A percentile compares a stretch with the other conserved stretches of the same genome.
Evolutionary conservation across 2,329 filamentous ascomycete genomes (phyloP).

Genomic region (Alternaria metachromatica): DNA sequence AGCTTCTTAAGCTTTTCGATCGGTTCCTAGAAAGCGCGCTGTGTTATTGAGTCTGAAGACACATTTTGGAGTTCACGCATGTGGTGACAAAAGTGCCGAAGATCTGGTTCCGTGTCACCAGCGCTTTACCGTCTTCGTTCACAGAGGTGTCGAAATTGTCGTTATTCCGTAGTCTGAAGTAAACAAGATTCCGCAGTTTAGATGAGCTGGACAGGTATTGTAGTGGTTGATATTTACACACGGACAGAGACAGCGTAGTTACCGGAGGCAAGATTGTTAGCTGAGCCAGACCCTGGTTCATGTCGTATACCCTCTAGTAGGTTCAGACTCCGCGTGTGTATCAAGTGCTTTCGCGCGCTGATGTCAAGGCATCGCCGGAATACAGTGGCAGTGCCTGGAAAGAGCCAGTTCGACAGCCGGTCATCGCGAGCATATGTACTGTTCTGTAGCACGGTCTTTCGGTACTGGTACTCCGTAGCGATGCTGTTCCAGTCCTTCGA

Average conservation of each 20-base stretch:
- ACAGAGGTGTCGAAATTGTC: not conserved
- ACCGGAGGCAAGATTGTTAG: not conserved
- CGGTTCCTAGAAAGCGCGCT: not conserved
- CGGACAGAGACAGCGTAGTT: conserved; percentile 1
- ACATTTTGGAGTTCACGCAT: not conserved
- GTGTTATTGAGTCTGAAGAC: not conserved
- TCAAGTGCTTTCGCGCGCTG: conserved; percentile 4
- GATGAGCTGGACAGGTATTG: not conserved
- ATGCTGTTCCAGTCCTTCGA: conserved; percentile 6
- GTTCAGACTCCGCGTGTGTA: conserved; percentile 4
- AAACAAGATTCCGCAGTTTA: not conserved
- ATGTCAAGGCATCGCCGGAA: conserved; percentile 8
- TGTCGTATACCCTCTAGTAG: not conserved
- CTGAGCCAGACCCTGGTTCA: not conserved
- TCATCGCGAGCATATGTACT: not conserved
- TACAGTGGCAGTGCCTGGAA: not conserved
- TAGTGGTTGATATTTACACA: not conserved
- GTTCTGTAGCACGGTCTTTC: conserved; percentile 8
- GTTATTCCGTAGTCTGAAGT: not conserved
- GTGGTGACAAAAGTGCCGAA: not conserved
- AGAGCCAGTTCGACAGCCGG: not conserved
- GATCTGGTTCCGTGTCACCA: not conserved
- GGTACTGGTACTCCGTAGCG: conserved; percentile 8
- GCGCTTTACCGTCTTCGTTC: not conserved
- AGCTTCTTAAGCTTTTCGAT: conserved; percentile 7